Base-by-base conservation (phyloP, 345 rosid species). In the Mallotus nudiflorus region DNA sequence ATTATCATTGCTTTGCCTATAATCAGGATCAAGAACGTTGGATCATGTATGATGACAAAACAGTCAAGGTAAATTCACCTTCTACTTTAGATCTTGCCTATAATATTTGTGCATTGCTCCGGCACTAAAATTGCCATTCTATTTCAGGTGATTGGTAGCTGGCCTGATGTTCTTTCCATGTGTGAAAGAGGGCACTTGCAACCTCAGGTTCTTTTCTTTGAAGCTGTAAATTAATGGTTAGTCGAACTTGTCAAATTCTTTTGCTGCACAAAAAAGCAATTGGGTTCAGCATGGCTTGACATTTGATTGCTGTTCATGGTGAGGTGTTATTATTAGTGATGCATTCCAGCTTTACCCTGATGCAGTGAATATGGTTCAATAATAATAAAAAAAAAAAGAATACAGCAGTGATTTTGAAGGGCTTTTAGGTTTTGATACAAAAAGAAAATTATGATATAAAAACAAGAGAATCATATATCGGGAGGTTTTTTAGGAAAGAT, bases 41-140 rank as follows among this genome's bases (percentile, higher is more conserved):
- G 99, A 82, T 92, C 64, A 95, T 92, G 99, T 95, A 90, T 67
- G 97, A 95, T 78, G 99, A 95, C 83, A 88, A 87, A 81, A 92
- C 89, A 49, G 98, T 96, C 10, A 96, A 90, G 91, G 99, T 90
- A 79, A 72, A 72, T 37, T 70, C 31, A 29, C 67, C 39, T 51
- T 72, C 22, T n/a, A n/a, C 48, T 63, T 2, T 48, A 46, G 25
- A 27, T 59, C 18, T 14, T 68, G 35, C 14, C 15, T 48, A 48
- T 27, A 7, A 59, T 19, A 2, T 27, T 53, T 53, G 10, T 28
- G 58, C 56, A 1, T 35, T 22, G 62, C 45, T 56, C 14, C 19
- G 20, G n/a, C 75, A 29, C 73, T 57, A 66, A 45, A 66, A 67
- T 54, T 71, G 66, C 42, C 33, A 16, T 51, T 67, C 56, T 39